Conservation (phyloP, 164 flowering plant species). For the Nelumbo lutea region DNA sequence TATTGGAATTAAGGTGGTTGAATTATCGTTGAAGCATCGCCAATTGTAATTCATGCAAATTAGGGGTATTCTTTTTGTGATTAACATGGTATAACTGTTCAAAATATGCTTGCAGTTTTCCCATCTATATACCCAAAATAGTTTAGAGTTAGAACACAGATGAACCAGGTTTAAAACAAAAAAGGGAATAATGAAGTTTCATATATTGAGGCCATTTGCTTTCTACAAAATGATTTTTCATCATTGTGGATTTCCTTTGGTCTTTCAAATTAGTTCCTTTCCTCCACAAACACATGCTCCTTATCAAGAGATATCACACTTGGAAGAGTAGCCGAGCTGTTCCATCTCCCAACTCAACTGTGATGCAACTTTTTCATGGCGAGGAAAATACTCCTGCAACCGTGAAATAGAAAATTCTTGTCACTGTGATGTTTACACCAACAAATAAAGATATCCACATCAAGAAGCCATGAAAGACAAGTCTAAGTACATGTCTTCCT, state of each 20-base stretch:
- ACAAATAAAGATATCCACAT: background rate
- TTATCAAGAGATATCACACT: slow-evolving; percentile 55
- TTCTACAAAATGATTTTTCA: slow-evolving; percentile 38
- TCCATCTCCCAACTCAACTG: slow-evolving; percentile 86
- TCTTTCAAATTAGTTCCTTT: slow-evolving; percentile 25
- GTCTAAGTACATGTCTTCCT: background rate
- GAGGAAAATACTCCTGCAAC: slow-evolving; percentile 75
- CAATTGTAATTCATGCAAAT: too few relatives aligned
- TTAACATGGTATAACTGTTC: too few relatives aligned
- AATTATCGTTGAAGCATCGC: too few relatives aligned
- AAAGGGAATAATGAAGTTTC: slow-evolving; percentile 27
- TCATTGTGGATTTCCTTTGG: slow-evolving; percentile 17
- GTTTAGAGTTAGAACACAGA: slow-evolving; percentile 23
- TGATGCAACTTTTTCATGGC: slow-evolving; percentile 75
- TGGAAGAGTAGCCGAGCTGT: slow-evolving; percentile 53
- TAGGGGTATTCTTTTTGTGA: too few relatives aligned
- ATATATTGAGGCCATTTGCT: slow-evolving; percentile 32
- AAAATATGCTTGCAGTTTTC: too few relatives aligned
- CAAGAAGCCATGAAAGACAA: too few relatives aligned
- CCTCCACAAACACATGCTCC: slow-evolving; percentile 11
- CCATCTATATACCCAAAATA: background rate
- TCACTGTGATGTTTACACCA: background rate
- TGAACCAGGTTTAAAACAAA: slow-evolving; percentile 8
- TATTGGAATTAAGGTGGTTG: too few relatives aligned
- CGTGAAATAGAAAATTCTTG: background rate